These are phyloP conservation scores for Speleostelium caveatum DNA, from an alignment of 78 protist species.

Conservation along the genomic window DNA sequence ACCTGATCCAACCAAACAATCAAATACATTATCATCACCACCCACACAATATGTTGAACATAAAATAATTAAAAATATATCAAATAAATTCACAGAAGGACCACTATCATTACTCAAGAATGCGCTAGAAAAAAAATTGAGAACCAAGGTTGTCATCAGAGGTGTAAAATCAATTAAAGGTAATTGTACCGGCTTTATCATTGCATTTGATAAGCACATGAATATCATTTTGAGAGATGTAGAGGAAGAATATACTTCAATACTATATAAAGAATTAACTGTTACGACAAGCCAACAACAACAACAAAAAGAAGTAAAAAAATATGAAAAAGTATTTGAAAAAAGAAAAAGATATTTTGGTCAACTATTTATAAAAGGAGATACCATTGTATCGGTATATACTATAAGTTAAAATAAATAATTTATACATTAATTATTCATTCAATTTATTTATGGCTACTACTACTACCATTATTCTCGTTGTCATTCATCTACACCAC, in stretches of 20 bases:
- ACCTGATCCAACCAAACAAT: neutral
- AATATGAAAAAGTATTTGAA: neutral
- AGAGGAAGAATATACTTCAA: conserved; percentile 29
- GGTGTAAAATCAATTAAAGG: conserved; percentile 44
- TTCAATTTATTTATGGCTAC: neutral
- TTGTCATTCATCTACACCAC: neutral
- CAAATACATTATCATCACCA: neutral
- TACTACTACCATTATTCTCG: neutral
- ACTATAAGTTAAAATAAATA: neutral
- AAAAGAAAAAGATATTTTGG: conserved; percentile 44
- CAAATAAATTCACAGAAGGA: conserved; percentile 45
- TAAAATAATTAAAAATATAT: conserved; percentile 36
- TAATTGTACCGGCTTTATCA: conserved; percentile 27
- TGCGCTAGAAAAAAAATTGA: conserved; percentile 9
- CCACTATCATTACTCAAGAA: conserved; percentile 38
- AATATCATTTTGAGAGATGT: conserved; percentile 57
- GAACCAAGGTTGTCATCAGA: conserved; percentile 28
- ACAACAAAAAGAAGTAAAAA: neutral
- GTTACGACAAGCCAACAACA: neutral
- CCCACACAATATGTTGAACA: conserved; percentile 16
- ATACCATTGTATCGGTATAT: conserved; percentile 45
- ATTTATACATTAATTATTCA: neutral
- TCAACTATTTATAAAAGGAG: conserved; percentile 63
- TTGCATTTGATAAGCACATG: conserved; percentile 64
- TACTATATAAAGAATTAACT: neutral